Evolutionary conservation across 2,329 filamentous ascomycete species (phyloP).

Genomic region (Neoscytalidium dimidiatum): DNA sequence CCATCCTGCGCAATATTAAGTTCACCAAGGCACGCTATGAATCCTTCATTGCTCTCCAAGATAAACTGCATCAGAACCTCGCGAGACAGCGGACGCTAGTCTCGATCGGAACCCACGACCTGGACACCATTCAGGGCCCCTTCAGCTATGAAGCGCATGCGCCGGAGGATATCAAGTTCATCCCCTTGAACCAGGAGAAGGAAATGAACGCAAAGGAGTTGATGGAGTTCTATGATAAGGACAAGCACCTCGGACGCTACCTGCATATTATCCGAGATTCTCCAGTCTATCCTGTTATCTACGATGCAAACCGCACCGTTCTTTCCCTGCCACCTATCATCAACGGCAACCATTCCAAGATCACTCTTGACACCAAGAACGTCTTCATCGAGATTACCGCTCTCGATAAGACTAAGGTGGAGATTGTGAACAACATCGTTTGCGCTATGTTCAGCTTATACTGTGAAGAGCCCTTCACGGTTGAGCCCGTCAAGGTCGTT

Average conservation of each 20-base stretch:
- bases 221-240: constrained; percentile 92
- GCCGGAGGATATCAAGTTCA: constrained; percentile 90
- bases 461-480: constrained; percentile 79
- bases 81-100: constrained; percentile 90
- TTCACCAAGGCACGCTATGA: constrained; percentile 20
- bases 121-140: constrained; percentile 89
- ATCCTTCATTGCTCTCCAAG: constrained; percentile 63
- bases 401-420: constrained; percentile 92
- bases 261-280: constrained; percentile 93
- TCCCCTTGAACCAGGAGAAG: constrained; percentile 86
- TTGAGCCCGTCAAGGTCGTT: constrained; percentile 90
- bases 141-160: constrained; percentile 94
- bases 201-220: constrained; percentile 84
- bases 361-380: constrained; percentile 85
- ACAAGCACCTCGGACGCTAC: constrained; percentile 87
- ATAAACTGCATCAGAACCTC: constrained; percentile 96
- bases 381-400: constrained; percentile 97
- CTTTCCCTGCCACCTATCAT: constrained; percentile 97
- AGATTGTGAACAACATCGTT: constrained; percentile 93
- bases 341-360: constrained; percentile 96
- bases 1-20: constrained; percentile 60
- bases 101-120: constrained; percentile 95
- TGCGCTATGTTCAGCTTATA: constrained; percentile 97
- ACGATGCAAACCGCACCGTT: constrained; percentile 81
- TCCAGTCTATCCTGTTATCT: constrained; percentile 93